Percentiles rank a stretch among this genome's conserved stretches.
Conservation (phyloP, 2,329 filamentous ascomycete species). For the Lachnellula willkommii region DNA sequence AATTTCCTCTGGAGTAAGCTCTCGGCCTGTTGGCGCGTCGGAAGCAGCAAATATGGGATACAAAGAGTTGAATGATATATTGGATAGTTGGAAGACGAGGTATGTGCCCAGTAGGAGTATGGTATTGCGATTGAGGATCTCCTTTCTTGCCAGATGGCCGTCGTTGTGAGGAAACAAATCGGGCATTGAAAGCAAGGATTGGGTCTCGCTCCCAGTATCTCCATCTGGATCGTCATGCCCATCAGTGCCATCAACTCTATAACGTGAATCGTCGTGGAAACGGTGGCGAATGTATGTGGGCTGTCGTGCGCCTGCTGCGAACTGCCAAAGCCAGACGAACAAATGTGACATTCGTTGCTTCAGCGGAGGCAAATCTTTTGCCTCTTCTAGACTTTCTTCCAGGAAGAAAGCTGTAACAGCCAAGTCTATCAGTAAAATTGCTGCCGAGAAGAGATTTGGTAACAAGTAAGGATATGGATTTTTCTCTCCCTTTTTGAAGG, state of each 20-base stretch:
- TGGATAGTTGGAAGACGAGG: conserved; percentile 87
- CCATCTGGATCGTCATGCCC: conserved; percentile 35
- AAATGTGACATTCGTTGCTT: conserved; percentile 51
- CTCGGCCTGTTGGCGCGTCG: conserved; percentile 67
- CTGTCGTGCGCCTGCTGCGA: conserved; percentile 48
- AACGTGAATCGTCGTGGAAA: conserved; percentile 29
- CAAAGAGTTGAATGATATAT: conserved; percentile 90
- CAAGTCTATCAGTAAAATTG: conserved; percentile 66
- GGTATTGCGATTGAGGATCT: conserved; percentile 73
- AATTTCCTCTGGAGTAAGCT: conserved; percentile 71
- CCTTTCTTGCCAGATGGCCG: conserved; percentile 47
- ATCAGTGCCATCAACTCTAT: conserved; percentile 33
- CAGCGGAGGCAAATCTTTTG: conserved; percentile 55
- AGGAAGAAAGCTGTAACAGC: conserved; percentile 72
- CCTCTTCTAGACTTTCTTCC: conserved; percentile 75
- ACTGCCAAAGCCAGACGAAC: conserved; percentile 67
- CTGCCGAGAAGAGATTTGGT: conserved; percentile 76
- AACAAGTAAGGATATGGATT: conserved; percentile 74
- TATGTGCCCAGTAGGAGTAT: conserved; percentile 78
- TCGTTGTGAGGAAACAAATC: conserved; percentile 40
- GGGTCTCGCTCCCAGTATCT: conserved; percentile 25
- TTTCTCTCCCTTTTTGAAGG: conserved; percentile 45
- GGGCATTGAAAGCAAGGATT: conserved; percentile 26
- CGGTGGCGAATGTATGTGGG: conserved; percentile 52
- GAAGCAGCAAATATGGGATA: conserved; percentile 90